Percentiles rank a stretch among this genome's conserved stretches.
Conservation (phyloP, 2,329 filamentous ascomycete genomes). For the Nannizzia gypsea region DNA sequence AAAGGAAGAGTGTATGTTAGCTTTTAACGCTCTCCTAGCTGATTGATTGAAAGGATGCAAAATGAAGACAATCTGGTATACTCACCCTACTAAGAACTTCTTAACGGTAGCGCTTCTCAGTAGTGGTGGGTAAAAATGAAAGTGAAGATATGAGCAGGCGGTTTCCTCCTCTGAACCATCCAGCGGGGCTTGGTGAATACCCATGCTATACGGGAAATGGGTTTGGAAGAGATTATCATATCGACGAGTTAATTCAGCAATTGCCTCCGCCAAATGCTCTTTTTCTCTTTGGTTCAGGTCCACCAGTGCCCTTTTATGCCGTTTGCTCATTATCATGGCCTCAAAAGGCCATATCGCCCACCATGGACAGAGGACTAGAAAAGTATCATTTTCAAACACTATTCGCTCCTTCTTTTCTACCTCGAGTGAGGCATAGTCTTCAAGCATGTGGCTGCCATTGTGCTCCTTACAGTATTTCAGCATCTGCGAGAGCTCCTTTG, state of each 20-base stretch:
- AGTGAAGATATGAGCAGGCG: slow-evolving; percentile 79
- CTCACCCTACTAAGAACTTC: slow-evolving; percentile 80
- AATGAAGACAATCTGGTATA: neutral
- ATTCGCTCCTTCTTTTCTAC: slow-evolving; percentile 69
- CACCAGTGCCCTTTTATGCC: slow-evolving; percentile 71
- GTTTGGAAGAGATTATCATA: slow-evolving; percentile 98
- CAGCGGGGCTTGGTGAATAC: slow-evolving; percentile 88
- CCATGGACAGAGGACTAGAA: slow-evolving; percentile 87
- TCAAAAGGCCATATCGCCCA: slow-evolving; percentile 98
- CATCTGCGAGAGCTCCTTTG: slow-evolving; percentile 65
- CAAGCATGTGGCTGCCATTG: slow-evolving; percentile 61
- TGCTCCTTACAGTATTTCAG: slow-evolving; percentile 65
- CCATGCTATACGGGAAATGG: slow-evolving; percentile 93
- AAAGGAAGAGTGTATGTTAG: slow-evolving; percentile 13
- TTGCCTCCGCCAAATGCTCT: slow-evolving; percentile 62
- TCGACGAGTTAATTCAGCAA: slow-evolving; percentile 76
- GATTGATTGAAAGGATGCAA: neutral
- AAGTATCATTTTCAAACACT: slow-evolving; percentile 75
- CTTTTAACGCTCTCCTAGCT: neutral
- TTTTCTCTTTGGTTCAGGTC: slow-evolving; percentile 66
- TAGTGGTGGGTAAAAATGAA: slow-evolving; percentile 95
- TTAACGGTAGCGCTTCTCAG: slow-evolving; percentile 84
- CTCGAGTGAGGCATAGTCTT: slow-evolving; percentile 79
- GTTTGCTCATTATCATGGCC: slow-evolving; percentile 74
- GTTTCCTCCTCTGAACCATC: slow-evolving; percentile 70